These are phyloP conservation scores for Misopates orontium DNA, from an alignment of 257 asterid genomes.

Conservation along the genomic window DNA sequence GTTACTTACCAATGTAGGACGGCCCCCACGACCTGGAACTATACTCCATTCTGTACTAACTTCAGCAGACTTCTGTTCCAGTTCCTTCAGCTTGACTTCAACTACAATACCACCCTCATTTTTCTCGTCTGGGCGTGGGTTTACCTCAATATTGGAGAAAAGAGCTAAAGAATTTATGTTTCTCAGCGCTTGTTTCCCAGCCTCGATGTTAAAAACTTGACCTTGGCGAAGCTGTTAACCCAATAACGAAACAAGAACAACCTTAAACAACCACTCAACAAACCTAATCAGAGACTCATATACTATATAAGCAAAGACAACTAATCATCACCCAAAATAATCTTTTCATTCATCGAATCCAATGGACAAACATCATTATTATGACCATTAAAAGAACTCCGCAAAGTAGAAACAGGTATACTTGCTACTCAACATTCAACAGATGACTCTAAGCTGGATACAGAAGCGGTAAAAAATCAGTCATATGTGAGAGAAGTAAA, in stretches of 20 bases:
- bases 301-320: neutral
- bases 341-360: neutral
- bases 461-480: neutral
- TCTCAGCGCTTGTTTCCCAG: slow-evolving; percentile 93
- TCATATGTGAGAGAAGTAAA: slow-evolving; percentile 10
- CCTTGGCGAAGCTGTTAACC: slow-evolving; percentile 81
- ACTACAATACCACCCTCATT: slow-evolving; percentile 95
- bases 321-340: neutral
- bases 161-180: slow-evolving; percentile 84
- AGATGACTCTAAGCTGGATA: neutral
- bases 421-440: neutral
- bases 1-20: slow-evolving; percentile 79
- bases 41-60: slow-evolving; percentile 98
- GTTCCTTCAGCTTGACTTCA: slow-evolving; percentile 89
- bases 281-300: slow-evolving; percentile 11
- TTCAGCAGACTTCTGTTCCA: slow-evolving; percentile 97
- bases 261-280: neutral
- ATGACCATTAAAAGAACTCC: neutral
- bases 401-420: neutral
- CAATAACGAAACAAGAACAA: slow-evolving; percentile 22
- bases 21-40: slow-evolving; percentile 97
- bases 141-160: slow-evolving; percentile 94
- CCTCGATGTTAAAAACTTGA: slow-evolving; percentile 85
- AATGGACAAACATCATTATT: slow-evolving; percentile 10
- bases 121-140: slow-evolving; percentile 95